Percentiles rank a stretch among this genome's conserved stretches.
phyloP scores from a whole-genome alignment of 495 filamentous ascomycete genomes.

The Penicillium coffeae region DNA sequence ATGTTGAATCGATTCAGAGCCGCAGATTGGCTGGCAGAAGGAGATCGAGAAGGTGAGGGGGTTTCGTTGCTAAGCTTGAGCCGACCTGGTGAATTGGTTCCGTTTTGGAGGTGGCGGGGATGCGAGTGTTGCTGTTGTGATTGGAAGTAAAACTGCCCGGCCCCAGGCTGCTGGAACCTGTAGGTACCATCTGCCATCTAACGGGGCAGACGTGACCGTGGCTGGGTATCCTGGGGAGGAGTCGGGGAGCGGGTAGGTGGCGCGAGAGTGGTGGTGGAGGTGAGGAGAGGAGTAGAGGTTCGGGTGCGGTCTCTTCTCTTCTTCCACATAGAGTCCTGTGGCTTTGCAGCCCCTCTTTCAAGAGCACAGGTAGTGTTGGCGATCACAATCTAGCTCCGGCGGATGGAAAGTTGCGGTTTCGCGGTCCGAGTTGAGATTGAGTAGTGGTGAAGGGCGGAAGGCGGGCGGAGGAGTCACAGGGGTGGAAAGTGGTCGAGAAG shows the following conservation, averaged over 20 bases:
- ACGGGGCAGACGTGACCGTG: slow-evolving; percentile 46
- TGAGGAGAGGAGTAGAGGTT: slow-evolving; percentile 38
- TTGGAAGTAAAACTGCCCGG: slow-evolving; percentile 60
- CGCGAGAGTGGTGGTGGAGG: slow-evolving; percentile 20
- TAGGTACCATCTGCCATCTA: slow-evolving; percentile 85
- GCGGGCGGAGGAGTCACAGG: slow-evolving; percentile 34
- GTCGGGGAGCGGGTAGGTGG: slow-evolving; percentile 21
- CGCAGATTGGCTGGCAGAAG: slow-evolving; percentile 61
- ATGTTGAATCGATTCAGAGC: slow-evolving; percentile 66
- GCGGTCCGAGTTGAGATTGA: slow-evolving; percentile 19
- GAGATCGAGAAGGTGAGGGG: slow-evolving; percentile 66
- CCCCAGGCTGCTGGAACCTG: slow-evolving; percentile 69
- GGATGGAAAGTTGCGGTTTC: slow-evolving; percentile 7
- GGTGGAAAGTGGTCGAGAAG: slow-evolving; percentile 12
- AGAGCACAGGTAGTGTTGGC: slow-evolving; percentile 6
- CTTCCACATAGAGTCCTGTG: slow-evolving; percentile 47
- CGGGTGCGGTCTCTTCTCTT: slow-evolving; percentile 49
- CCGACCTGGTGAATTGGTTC: slow-evolving; percentile 49
- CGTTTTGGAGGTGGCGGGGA: slow-evolving; percentile 53
- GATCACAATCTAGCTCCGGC: slow-evolving; percentile 8
- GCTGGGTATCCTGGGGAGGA: slow-evolving; percentile 26
- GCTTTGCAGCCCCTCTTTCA: slow-evolving; percentile 31
- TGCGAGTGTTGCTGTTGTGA: slow-evolving; percentile 51
- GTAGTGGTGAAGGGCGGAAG: slow-evolving; percentile 28
- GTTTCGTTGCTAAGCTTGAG: slow-evolving; percentile 57